A percentile compares a stretch with the other conserved stretches of the same genome.
Conservation (phyloP, 805 yeast genomes). For the Jamesozyma spencerorum region DNA sequence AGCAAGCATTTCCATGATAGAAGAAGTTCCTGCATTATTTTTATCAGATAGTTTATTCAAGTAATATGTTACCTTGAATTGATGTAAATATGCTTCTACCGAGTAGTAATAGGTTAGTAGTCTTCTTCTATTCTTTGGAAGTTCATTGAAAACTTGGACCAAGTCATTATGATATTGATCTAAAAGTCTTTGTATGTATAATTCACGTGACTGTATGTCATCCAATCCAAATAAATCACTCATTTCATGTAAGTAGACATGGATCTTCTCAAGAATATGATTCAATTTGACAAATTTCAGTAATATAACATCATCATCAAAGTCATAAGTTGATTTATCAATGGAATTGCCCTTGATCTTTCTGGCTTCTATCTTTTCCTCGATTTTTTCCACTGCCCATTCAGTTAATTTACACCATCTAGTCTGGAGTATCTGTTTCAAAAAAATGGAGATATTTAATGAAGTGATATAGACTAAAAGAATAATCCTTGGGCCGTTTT, state of each 20-base stretch:
- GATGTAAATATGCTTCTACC: constrained; percentile 58
- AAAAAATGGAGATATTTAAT: constrained; percentile 53
- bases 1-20: not conserved
- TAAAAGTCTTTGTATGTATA: constrained; percentile 9
- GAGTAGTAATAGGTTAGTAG: constrained; percentile 47
- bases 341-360: not conserved
- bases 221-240: constrained; percentile 9
- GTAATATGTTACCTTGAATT: constrained; percentile 36
- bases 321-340: not conserved
- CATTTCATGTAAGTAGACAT: constrained; percentile 38
- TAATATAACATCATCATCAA: constrained; percentile 36
- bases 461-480: constrained; percentile 53
- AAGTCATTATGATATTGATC: constrained; percentile 44
- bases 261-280: constrained; percentile 53
- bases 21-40: not conserved
- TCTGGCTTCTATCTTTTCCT: not conserved
- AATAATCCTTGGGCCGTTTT: constrained; percentile 19
- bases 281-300: constrained; percentile 53
- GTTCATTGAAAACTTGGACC: constrained; percentile 31
- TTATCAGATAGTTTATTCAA: constrained; percentile 9
- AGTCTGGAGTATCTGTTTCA: constrained; percentile 53
- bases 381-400: constrained; percentile 9
- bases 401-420: constrained; percentile 42
- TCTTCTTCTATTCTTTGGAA: constrained; percentile 34
- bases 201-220: constrained; percentile 13